Conservation (phyloP, 352 stramenopile species). For the Phytophthora cryptogea region DNA sequence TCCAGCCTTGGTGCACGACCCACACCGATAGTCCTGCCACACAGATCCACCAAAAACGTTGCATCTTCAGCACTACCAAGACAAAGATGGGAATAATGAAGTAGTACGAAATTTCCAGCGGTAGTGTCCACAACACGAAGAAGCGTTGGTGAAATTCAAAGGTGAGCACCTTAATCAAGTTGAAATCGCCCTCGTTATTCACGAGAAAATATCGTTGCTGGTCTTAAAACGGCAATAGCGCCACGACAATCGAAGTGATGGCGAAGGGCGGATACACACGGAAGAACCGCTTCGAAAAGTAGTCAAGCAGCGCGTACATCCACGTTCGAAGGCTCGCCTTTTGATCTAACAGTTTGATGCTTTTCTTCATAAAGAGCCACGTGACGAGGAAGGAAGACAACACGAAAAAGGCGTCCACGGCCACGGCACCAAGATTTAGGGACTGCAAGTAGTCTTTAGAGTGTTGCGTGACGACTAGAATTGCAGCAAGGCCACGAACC, state of each 20-base stretch:
- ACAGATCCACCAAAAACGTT: constrained; percentile 13
- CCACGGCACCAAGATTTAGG: constrained; percentile 8
- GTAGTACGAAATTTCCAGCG: constrained; percentile 23
- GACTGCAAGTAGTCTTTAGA: constrained; percentile 3
- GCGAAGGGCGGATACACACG: constrained; percentile 20
- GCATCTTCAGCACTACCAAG: constrained; percentile 3
- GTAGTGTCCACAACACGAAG: constrained; percentile 19
- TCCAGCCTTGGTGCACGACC: constrained; percentile 17
- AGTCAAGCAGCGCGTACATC: constrained; percentile 12
- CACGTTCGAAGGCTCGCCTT: constrained; percentile 13
- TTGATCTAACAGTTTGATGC: constrained; percentile 12
- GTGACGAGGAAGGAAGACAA: constrained; percentile 23
- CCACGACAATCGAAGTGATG: constrained; percentile 3
- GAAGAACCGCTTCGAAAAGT: constrained; percentile 22
- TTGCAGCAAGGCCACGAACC: constrained; percentile 1
- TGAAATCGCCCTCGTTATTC: constrained; percentile 2
- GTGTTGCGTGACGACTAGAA: constrained; percentile 13
- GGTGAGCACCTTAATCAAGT: constrained; percentile 12
- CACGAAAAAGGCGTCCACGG: constrained; percentile 21
- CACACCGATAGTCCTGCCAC: constrained; percentile 9
- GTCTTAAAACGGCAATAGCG: constrained; percentile 13
- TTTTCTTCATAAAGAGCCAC: constrained; percentile 28
- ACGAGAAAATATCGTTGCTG: constrained; percentile 13
- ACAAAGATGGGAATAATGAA: constrained; percentile 18
- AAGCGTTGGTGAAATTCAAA: constrained; percentile 17